Conservation (phyloP, 2,329 filamentous ascomycete species). For the Aureobasidium sp. region DNA sequence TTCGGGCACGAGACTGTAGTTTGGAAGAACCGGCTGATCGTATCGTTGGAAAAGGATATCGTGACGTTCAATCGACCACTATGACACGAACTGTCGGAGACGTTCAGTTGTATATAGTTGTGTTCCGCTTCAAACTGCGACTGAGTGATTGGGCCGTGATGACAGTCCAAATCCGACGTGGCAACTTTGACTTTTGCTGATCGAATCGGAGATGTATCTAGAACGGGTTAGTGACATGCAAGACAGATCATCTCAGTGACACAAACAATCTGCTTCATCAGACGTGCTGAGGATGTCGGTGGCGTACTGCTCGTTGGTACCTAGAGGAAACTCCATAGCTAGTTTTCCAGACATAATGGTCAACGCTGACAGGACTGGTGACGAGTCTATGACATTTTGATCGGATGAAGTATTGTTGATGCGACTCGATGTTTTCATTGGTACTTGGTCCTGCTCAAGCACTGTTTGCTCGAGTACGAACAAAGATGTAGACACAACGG, state of each 20-base stretch:
- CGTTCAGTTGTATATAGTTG: neutral
- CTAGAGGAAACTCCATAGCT: neutral
- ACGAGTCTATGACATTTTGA: neutral
- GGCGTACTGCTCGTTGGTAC: neutral
- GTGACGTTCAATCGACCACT: neutral
- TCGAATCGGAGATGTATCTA: neutral
- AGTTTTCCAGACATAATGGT: neutral
- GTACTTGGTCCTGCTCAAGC: neutral
- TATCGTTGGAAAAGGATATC: neutral
- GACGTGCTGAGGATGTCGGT: neutral
- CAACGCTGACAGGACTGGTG: neutral
- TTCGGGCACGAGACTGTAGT: neutral
- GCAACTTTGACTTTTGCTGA: neutral
- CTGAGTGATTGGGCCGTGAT: neutral
- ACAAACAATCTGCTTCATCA: neutral
- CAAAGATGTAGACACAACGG: neutral
- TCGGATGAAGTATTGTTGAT: neutral
- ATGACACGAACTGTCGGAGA: neutral
- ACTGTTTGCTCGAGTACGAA: neutral
- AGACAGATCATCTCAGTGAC: neutral
- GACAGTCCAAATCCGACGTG: neutral
- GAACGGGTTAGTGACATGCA: neutral
- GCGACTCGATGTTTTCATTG: neutral
- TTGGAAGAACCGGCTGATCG: neutral
- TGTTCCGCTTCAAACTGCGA: neutral